Evolutionary conservation across 108 stramenopile genomes (phyloP).

Genomic region (Hondaea fermentalgiana): DNA sequence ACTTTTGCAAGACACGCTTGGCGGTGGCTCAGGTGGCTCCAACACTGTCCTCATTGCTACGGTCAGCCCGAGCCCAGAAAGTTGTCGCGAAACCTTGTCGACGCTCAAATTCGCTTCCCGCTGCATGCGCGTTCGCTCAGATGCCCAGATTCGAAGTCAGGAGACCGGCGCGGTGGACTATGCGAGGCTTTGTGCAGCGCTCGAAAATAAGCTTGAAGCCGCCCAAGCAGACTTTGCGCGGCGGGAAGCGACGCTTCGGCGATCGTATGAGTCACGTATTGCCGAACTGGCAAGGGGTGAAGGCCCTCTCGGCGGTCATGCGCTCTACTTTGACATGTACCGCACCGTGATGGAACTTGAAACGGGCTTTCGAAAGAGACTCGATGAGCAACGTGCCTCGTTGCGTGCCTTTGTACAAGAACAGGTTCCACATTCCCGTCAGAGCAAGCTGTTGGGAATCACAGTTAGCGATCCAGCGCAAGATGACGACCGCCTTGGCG

Average conservation of each 20-base stretch:
- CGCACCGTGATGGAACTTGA: not conserved
- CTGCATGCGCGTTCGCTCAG: not conserved
- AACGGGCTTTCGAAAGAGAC: not conserved
- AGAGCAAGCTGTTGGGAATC: not conserved
- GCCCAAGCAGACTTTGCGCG: not conserved
- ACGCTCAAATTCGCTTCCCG: conserved; percentile 22
- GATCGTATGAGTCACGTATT: not conserved
- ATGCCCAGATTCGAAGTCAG: not conserved
- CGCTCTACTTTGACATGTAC: not conserved
- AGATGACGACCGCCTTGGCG: not conserved
- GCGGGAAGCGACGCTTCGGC: not conserved
- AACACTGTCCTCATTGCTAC: conserved; percentile 64
- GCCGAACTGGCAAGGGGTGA: not conserved
- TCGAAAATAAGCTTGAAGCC: not conserved
- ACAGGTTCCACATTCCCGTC: not conserved
- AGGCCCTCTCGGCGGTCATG: not conserved
- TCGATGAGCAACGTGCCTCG: not conserved
- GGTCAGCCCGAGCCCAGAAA: conserved; percentile 61
- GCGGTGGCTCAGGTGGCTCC: conserved; percentile 32
- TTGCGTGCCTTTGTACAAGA: not conserved
- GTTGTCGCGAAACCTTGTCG: conserved; percentile 44
- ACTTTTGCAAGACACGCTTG: conserved; percentile 59
- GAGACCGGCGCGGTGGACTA: not conserved
- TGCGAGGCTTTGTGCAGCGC: not conserved
- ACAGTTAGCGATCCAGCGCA: not conserved